Base-by-base conservation (phyloP, 805 yeast genomes). In the Starmerella roubikii region DNA sequence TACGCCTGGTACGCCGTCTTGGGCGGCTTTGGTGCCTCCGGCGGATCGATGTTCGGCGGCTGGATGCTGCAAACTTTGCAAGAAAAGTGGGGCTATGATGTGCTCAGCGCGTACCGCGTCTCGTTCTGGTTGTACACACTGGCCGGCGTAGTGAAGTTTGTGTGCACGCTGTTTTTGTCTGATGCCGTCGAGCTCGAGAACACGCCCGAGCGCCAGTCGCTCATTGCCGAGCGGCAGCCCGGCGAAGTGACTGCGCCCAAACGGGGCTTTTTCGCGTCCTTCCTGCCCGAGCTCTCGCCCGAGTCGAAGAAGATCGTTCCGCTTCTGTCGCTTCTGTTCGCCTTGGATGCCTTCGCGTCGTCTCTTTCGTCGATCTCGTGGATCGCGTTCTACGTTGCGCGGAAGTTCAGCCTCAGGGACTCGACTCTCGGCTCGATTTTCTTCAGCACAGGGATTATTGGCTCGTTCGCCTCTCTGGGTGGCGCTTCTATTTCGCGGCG, bases 351-450 rank as follows among this genome's bases (percentile, higher is more conserved):
- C 67, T 84, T 40, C 22, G 36, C 30, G 94, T 91, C 0, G 74
- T 74, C 37, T 93, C 93, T 0, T 73, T 83, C 56, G 76, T 81
- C 76, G 76, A 88, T 2, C 64, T 74, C 93, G 1, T 84, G 94
- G 94, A 67, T 76, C 37, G 78, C 82, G 32, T 84, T 76, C 58
- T 83, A 79, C 56, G 75, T 80, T 58, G 72, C 76, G 40, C 66
- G 65, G 25, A 59, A 63, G 29, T 83, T 76, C 46, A 49, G 56
- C 2, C 57, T 74, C 19, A 54, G 74, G 1, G 74, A 84, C 4
- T 60, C 76, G 0, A 57, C 66, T 0, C 59, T 84, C 33, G 94
- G 94, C 4, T 47, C 68, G 1, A 60, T 84, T 22, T 82, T 82
- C 55, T 80, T 80, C 49, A 46, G 62, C 26, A 71, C 82, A 1